Percentiles rank a stretch among this genome's conserved stretches.
Evolutionary conservation across 805 yeast genomes (phyloP).

Genomic region (Candida coleopterorum): DNA sequence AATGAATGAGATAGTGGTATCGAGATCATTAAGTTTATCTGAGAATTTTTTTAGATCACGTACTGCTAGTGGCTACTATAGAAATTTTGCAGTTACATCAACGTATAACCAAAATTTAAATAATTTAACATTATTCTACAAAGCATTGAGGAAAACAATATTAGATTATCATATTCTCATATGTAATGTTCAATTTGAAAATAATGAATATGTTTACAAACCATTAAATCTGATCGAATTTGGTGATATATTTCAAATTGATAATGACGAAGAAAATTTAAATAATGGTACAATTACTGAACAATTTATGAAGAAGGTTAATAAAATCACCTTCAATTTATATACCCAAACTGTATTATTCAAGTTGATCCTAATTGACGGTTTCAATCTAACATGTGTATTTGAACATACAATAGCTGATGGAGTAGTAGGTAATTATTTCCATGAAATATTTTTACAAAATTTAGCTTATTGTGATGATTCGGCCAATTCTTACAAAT

Average conservation of each 20-base stretch:
- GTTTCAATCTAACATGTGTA: constrained; percentile 17
- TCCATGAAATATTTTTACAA: constrained; percentile 31
- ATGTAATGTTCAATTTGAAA: constrained; percentile 24
- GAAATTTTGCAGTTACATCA: constrained; percentile 31
- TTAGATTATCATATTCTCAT: constrained; percentile 31
- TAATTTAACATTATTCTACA: constrained; percentile 14
- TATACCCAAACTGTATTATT: constrained; percentile 24
- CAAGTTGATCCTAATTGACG: constrained; percentile 21
- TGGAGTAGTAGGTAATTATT: constrained; percentile 30
- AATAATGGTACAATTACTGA: constrained; percentile 21
- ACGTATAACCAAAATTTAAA: constrained; percentile 22
- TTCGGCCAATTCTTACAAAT: constrained; percentile 6
- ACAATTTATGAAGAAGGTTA: constrained; percentile 21
- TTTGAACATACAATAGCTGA: constrained; percentile 39
- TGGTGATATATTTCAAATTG: constrained; percentile 22
- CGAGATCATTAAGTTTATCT: constrained; percentile 24
- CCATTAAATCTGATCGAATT: constrained; percentile 21
- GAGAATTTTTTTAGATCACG: constrained; percentile 35
- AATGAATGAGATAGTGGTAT: constrained; percentile 2
- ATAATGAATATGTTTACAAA: constrained; percentile 14
- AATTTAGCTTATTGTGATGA: constrained; percentile 16
- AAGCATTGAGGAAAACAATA: constrained; percentile 27
- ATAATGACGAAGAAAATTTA: constrained; percentile 11
- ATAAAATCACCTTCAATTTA: constrained; percentile 17
- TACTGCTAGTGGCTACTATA: constrained; percentile 23